Evolutionary conservation across 2,329 filamentous ascomycete species (phyloP), one percentile per base, ranked within the genome.

Genomic region (Hysterium pulicare): DNA sequence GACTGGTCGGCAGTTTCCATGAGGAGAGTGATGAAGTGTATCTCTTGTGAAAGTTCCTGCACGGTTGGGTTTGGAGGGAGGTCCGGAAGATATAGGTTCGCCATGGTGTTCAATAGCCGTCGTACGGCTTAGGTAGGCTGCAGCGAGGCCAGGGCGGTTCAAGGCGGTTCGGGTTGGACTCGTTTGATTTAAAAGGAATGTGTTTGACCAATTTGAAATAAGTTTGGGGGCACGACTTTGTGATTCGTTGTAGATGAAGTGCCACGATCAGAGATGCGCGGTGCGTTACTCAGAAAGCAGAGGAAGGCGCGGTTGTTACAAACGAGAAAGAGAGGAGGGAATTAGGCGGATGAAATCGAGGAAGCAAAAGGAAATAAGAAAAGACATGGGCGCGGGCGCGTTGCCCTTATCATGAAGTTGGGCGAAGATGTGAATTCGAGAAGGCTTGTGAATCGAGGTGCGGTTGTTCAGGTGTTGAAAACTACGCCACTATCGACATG

Each of bases 21-120:
- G 4, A 45, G 39, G 5, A 45, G 26, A 13, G 30, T 19, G 17
- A 28, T 15, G 28, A 48, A 48, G 22, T 17, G 22, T 7, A 48
- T 45, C 33, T 48, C 42, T 10, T 31, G 20, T 23, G 11, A n/a
- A 6, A 31, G 13, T 9, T 28, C 23, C 9, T 39, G 5, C 16
- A 17, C 23, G 16, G 37, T 31, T 23, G 15, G 8, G 9, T 39
- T 39, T 3, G 15, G 23, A 31, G 37, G n/a, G 4, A 31, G 37
- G 2, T 24, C 16, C 7, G 23, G 37, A 6, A 30, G n/a, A 20
- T 37, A 24, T 9, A 8, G 5, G 11, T 7, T 21, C 21, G 34
- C 17, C 34, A 37, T 37, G 5, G 21, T 16, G 5, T n/a, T n/a
- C n/a, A n/a, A n/a, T n/a, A n/a, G n/a, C n/a, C n/a, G n/a, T n/a